These are phyloP conservation scores for Stephania cephalantha DNA, from an alignment of 164 flowering plant genomes.

Conservation along the genomic window DNA sequence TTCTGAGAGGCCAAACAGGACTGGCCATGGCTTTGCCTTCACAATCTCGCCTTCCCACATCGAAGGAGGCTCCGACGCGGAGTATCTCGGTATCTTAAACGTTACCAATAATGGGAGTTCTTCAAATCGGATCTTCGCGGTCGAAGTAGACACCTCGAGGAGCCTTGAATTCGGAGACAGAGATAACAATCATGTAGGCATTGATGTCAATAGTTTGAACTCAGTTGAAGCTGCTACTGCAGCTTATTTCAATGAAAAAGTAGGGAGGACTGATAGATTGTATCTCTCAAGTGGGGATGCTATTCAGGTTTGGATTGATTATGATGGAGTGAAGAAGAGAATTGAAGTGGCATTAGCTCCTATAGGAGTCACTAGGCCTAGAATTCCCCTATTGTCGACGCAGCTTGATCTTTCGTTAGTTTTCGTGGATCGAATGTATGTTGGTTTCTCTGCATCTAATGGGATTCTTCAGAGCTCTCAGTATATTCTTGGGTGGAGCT, in stretches of 20 bases:
- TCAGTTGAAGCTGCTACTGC: conserved; percentile 27
- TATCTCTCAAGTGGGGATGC: conserved; percentile 19
- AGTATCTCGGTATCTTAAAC: conserved; percentile 18
- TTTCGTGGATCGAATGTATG: conserved; percentile 28
- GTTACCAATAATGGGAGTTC: conserved; percentile 10
- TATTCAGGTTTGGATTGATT: conserved; percentile 47
- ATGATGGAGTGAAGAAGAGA: conserved; percentile 17
- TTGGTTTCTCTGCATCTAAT: conserved; percentile 52
- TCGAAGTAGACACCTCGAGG: conserved; percentile 22
- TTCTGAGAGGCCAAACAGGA: conserved; percentile 2
- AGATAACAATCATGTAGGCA: conserved; percentile 45
- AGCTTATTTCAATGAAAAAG: conserved; percentile 10
- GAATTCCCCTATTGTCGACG: conserved; percentile 23
- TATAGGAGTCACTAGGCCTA: conserved; percentile 13
- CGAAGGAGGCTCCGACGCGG: conserved; percentile 2
- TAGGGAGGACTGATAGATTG: neutral
- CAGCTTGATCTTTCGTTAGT: conserved; percentile 19
- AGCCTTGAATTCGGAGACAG: conserved; percentile 16
- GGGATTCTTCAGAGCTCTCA: conserved; percentile 36
- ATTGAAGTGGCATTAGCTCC: conserved; percentile 41
- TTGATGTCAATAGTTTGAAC: conserved; percentile 29
- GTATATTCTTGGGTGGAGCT: conserved; percentile 50
- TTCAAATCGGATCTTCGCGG: conserved; percentile 10
- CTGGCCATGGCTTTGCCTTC: conserved; percentile 22
- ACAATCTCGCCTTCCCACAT: conserved; percentile 9